These are phyloP conservation scores for Quillaja saponaria DNA, from an alignment of 306 rosid species.

Conservation along the genomic window DNA sequence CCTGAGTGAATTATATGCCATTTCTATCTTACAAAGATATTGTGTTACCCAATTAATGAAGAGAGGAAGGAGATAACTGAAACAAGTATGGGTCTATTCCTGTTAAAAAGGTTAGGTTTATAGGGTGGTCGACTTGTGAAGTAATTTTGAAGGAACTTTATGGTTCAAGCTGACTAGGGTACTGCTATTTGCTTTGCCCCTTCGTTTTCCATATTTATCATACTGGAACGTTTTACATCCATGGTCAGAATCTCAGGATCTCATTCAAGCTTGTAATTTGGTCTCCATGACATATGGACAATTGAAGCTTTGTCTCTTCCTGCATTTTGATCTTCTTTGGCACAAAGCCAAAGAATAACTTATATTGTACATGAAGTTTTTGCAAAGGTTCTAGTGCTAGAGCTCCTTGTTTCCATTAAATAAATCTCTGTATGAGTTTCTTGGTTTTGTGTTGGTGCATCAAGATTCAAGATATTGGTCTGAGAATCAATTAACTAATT, in stretches of 20 bases:
- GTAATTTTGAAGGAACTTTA: too few relatives aligned
- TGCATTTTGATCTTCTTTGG: neutral
- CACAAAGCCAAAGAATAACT: neutral
- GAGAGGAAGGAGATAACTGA: neutral
- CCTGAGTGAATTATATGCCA: neutral
- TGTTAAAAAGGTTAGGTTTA: neutral
- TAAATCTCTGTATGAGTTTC: constrained; percentile 2
- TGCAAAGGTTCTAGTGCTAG: neutral
- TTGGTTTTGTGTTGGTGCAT: neutral
- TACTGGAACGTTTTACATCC: too few relatives aligned
- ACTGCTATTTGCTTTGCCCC: too few relatives aligned
- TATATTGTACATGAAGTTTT: too few relatives aligned
- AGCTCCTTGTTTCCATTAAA: constrained; percentile 1
- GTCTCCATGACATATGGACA: neutral
- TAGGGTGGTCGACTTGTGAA: too few relatives aligned
- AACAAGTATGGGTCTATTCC: neutral
- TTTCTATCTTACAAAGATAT: neutral
- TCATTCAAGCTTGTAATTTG: neutral
- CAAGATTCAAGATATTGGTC: neutral
- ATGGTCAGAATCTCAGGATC: neutral
- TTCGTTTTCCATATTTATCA: too few relatives aligned
- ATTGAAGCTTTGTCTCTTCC: neutral
- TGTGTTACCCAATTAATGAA: neutral
- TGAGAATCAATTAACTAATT: neutral
- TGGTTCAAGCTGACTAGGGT: too few relatives aligned